Percentiles rank a stretch among this genome's conserved stretches.
phyloP scores from a whole-genome alignment of 108 stramenopile species.

The Fistulifera solaris region DNA sequence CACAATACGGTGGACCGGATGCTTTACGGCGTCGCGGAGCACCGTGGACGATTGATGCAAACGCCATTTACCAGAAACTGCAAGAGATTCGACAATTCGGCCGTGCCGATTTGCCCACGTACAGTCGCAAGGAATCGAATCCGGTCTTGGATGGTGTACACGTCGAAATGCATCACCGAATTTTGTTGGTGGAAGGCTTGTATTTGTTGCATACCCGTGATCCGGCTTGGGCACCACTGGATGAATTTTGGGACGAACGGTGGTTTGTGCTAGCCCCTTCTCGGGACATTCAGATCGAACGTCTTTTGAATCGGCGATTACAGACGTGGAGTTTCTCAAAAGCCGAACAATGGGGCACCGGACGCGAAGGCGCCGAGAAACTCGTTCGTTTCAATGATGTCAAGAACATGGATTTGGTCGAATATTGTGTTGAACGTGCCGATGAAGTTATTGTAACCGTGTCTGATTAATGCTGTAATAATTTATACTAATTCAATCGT shows the following conservation, averaged over 20 bases:
- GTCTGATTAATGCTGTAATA: too few species aligned
- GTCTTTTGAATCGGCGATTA: background rate
- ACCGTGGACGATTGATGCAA: constrained; percentile 6
- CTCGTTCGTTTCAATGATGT: too few species aligned
- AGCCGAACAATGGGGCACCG: background rate
- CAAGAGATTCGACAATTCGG: background rate
- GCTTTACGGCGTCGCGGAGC: constrained; percentile 1
- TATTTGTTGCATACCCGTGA: constrained; percentile 38
- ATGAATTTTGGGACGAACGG: constrained; percentile 42
- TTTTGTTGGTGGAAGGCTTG: constrained; percentile 31
- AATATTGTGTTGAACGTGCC: too few species aligned
- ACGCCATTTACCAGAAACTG: background rate
- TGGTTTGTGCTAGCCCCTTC: constrained; percentile 34
- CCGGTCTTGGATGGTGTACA: constrained; percentile 21
- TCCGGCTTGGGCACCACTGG: constrained; percentile 44
- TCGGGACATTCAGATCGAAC: background rate
- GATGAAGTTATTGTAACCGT: too few species aligned
- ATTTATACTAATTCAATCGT: too few species aligned
- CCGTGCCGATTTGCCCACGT: constrained; percentile 19
- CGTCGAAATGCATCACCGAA: constrained; percentile 16
- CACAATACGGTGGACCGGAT: too few species aligned
- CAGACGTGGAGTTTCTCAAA: background rate
- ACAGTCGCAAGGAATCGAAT: constrained; percentile 30
- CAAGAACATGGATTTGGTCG: too few species aligned
- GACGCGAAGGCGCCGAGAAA: too few species aligned